Conservation (phyloP, 306 rosid species). For the Malus domestica region DNA sequence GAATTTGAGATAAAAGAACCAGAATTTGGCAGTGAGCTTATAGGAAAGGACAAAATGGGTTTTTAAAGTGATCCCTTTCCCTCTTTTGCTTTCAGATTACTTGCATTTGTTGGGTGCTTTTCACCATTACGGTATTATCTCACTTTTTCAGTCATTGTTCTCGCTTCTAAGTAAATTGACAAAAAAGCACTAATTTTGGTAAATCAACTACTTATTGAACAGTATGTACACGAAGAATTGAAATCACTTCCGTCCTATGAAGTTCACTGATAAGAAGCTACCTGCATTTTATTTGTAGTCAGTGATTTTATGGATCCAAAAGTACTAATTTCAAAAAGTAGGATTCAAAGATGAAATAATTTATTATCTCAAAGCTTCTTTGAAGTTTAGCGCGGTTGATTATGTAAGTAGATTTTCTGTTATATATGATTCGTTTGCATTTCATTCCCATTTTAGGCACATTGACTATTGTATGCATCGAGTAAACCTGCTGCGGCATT, state of each 20-base stretch:
- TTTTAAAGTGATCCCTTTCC: background rate
- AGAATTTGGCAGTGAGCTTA: background rate
- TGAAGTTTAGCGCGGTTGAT: background rate
- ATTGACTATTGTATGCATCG: constrained; percentile 89
- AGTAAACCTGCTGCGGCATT: constrained; percentile 73
- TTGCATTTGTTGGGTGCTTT: background rate
- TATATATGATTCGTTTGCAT: background rate
- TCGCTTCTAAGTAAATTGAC: background rate
- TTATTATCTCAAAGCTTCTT: background rate
- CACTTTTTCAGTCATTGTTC: background rate
- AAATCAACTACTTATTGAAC: background rate
- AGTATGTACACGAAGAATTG: background rate
- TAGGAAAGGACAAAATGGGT: background rate
- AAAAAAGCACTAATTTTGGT: background rate
- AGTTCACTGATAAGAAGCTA: background rate
- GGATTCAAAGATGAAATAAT: background rate
- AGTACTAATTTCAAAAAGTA: background rate
- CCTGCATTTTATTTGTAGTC: background rate
- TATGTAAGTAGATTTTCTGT: background rate
- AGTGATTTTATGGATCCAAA: background rate
- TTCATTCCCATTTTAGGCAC: constrained; percentile 43
- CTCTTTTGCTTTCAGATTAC: background rate
- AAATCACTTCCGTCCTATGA: background rate
- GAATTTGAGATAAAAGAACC: background rate
- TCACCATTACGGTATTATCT: background rate